Percentiles rank a stretch among this genome's conserved stretches.
Conservation (phyloP, 192 early-diverging fungal species). For the Geosiphon pyriformis region DNA sequence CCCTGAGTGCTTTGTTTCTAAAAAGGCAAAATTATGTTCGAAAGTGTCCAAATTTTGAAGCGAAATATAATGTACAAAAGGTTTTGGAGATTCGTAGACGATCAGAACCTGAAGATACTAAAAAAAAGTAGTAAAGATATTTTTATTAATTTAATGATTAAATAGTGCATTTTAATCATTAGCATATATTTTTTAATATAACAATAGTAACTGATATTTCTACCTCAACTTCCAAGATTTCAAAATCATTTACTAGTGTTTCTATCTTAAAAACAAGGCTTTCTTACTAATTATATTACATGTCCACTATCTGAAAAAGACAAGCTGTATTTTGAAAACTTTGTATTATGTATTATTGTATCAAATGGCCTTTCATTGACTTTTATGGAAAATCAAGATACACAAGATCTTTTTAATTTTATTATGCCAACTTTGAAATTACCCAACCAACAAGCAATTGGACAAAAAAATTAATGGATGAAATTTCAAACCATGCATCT, state of each 20-base stretch:
- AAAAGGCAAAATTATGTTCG: conserved; percentile 1
- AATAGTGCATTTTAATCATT: not conserved
- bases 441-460: not conserved
- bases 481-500: conserved; percentile 2
- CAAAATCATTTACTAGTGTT: not conserved
- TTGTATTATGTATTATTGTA: conserved; percentile 10
- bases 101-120: not conserved
- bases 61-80: not conserved
- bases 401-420: conserved; percentile 10
- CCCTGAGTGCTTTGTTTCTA: conserved; percentile 1
- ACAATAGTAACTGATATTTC: not conserved
- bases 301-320: conserved; percentile 9
- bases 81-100: not conserved
- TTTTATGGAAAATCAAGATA: conserved; percentile 10
- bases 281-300: not conserved
- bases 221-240: not conserved
- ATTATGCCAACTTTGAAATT: conserved; percentile 2
- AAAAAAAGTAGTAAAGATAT: not conserved
- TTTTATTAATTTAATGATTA: not conserved
- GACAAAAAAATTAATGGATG: not conserved
- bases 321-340: conserved; percentile 9
- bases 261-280: not conserved
- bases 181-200: not conserved
- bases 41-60: conserved; percentile 1
- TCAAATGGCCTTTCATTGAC: conserved; percentile 12